Conservation (phyloP, 2,329 filamentous ascomycete genomes). For the Alternaria hordeiaustralica region DNA sequence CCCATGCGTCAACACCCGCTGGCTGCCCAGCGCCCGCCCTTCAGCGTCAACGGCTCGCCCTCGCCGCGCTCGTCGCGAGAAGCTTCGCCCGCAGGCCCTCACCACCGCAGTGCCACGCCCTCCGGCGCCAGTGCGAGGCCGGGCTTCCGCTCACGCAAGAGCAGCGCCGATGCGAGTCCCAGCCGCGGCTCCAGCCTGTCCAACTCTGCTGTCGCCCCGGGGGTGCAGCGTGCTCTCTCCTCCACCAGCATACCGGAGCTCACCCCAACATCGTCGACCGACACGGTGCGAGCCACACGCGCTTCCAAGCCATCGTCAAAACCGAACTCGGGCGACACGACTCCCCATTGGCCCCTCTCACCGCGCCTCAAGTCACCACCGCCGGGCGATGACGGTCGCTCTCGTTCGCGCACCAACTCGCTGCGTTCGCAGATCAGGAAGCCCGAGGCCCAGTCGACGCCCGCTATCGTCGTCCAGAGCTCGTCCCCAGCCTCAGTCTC, state of each 20-base stretch:
- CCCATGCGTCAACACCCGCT: slow-evolving; percentile 36
- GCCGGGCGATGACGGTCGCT: slow-evolving; percentile 39
- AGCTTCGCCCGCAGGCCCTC: slow-evolving; percentile 52
- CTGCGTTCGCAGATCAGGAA: slow-evolving; percentile 46
- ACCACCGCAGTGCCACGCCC: slow-evolving; percentile 32
- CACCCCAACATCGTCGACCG: slow-evolving; percentile 62
- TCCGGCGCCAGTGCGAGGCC: slow-evolving; percentile 29
- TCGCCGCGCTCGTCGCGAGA: slow-evolving; percentile 56
- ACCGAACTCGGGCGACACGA: slow-evolving; percentile 52
- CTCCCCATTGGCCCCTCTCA: slow-evolving; percentile 77
- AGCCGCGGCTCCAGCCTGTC: slow-evolving; percentile 47
- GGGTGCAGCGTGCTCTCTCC: slow-evolving; percentile 71
- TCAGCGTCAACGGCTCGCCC: slow-evolving; percentile 42
- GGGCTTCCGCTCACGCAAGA: slow-evolving; percentile 51
- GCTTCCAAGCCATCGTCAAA: slow-evolving; percentile 69
- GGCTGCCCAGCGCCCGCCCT: slow-evolving; percentile 31
- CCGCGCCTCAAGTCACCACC: slow-evolving; percentile 80
- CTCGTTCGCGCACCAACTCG: slow-evolving; percentile 54
- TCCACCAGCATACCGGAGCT: slow-evolving; percentile 72
- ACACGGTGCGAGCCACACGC: slow-evolving; percentile 67
- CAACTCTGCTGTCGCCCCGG: slow-evolving; percentile 47
- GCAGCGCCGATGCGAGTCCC: slow-evolving; percentile 53
- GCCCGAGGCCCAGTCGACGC: slow-evolving; percentile 42
- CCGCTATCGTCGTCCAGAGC: slow-evolving; percentile 55
- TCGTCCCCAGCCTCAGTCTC: slow-evolving; percentile 50